These are phyloP conservation scores for Solanum peruvianum DNA, from an alignment of 257 asterid species.

Conservation along the genomic window DNA sequence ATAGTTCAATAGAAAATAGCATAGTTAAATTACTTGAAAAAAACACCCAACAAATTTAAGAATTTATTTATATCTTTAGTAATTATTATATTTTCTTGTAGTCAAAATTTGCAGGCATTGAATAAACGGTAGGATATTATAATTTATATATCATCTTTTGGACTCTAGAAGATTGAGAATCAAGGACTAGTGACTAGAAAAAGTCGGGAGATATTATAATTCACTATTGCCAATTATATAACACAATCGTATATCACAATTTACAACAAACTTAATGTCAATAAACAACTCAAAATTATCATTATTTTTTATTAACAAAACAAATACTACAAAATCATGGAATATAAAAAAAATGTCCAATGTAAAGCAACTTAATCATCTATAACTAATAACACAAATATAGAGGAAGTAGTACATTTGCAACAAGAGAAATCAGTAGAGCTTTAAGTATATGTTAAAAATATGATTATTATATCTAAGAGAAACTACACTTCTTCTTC, in stretches of 20 bases:
- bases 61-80: too few relatives aligned
- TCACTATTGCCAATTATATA: background rate
- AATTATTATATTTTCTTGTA: background rate
- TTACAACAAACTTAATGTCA: background rate
- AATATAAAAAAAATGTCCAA: background rate
- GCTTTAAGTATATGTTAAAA: too few relatives aligned
- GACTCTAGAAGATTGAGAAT: background rate
- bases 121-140: background rate
- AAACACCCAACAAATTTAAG: too few relatives aligned
- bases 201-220: background rate
- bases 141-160: background rate
- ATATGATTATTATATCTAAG: too few relatives aligned
- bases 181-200: accelerated
- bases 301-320: background rate
- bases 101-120: background rate
- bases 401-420: background rate
- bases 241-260: too few relatives aligned
- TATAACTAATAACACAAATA: background rate
- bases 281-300: background rate
- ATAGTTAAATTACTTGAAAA: too few relatives aligned
- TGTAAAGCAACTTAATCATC: background rate
- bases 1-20: too few relatives aligned
- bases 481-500: too few relatives aligned
- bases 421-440: background rate
- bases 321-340: background rate